Base-by-base conservation (phyloP, 306 rosid species). In the Prosopis cineraria region DNA sequence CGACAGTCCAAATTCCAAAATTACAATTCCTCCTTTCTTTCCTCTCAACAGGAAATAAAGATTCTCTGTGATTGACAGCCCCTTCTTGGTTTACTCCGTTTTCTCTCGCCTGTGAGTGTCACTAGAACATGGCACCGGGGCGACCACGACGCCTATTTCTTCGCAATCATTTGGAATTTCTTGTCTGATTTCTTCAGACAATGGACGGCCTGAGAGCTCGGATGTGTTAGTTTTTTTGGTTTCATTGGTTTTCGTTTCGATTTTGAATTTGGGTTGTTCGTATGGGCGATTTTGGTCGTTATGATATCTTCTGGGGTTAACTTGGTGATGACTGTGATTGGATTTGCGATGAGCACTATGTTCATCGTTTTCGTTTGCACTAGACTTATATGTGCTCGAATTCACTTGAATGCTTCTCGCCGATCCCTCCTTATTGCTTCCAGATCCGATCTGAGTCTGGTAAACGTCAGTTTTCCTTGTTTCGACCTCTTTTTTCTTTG, bases 261-360 rank as follows among this genome's bases (percentile, higher is more conserved):
- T 58, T 80, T 64, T 75, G 59, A 58, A 60, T 68, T 71, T 55
- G 73, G 76, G 66, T 43, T 63, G 25, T 40, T 84, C 43, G 30
- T 29, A 63, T 73, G 67, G 37, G 73, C 72, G 9, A 41, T 6
- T 43, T 25, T n/a, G 40, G 41, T n/a, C 2, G 90, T 93, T 91
- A 93, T 91, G 97, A 93, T 91, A 70, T 87, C 98, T 25, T 77
- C 98, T 4, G 97, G 97, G 74, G 64, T 91, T 12, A 93, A 93
- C 72, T 80, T 93, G 89, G 98, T 93, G 83, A 93, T 93, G 98
- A 93, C 94, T 22, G 93, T 91, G 77, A 90, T 91, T 87, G 98
- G 97, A 22, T 93, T 93, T 60, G 91, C 91, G 19, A 97, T 93
- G 66, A 93, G 98, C 87, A 87, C 93, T 72, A 81, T 89, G 94